Percentiles rank a stretch among this genome's conserved stretches.
Conservation (phyloP, 768 basidiomycete genomes). For the Leucocoprinus birnbaumii region DNA sequence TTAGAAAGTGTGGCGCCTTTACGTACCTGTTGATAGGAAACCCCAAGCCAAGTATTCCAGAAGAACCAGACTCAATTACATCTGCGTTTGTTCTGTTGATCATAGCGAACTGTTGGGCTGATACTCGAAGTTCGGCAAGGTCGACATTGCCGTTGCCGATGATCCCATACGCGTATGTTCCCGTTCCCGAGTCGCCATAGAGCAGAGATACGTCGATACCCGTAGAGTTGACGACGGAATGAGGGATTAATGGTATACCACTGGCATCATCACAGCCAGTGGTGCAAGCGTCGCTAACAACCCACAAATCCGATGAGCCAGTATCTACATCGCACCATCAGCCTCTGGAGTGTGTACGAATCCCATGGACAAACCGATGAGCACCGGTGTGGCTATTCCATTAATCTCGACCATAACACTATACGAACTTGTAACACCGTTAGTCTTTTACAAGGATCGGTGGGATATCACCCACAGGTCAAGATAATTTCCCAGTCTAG, state of each 20-base stretch:
- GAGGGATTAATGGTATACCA: constrained; percentile 48
- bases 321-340: constrained; percentile 47
- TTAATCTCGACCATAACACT: constrained; percentile 60
- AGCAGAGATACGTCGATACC: constrained; percentile 45
- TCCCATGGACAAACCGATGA: constrained; percentile 46
- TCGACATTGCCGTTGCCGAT: constrained; percentile 58
- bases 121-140: constrained; percentile 48
- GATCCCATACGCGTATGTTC: constrained; percentile 63
- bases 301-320: constrained; percentile 79
- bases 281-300: constrained; percentile 56
- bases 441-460: neutral
- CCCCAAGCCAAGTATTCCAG: constrained; percentile 74
- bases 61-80: constrained; percentile 49
- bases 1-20: constrained; percentile 3
- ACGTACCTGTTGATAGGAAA: constrained; percentile 71
- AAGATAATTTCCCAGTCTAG: constrained; percentile 57
- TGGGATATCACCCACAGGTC: constrained; percentile 50
- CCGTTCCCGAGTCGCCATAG: constrained; percentile 73
- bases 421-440: constrained; percentile 47
- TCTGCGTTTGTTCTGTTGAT: constrained; percentile 70
- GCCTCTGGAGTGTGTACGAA: neutral
- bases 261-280: constrained; percentile 34
- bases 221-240: constrained; percentile 42
- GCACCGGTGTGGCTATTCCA: constrained; percentile 45
- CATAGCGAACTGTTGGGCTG: constrained; percentile 59